Conservation (phyloP, 441 rosid species). For the Jatropha multifida region DNA sequence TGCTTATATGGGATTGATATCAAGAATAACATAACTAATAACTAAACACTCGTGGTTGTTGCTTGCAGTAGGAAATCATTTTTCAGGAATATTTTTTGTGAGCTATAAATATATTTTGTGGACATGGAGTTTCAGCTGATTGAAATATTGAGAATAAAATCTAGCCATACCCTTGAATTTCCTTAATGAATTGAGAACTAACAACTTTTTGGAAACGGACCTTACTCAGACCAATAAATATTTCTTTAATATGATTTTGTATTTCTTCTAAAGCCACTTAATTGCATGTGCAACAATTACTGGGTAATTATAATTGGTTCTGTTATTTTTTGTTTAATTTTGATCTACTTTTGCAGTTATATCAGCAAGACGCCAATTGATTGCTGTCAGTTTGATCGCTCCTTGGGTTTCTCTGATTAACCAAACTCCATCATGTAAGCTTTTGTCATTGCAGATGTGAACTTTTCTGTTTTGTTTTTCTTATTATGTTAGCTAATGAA, state of each 20-base stretch:
- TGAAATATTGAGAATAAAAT: neutral
- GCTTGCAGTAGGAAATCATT: neutral
- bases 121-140: neutral
- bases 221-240: neutral
- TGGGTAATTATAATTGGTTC: neutral
- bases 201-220: neutral
- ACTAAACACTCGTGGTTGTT: neutral
- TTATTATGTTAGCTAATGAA: conserved; percentile 7
- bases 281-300: neutral
- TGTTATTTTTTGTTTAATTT: neutral
- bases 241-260: neutral
- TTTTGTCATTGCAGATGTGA: neutral
- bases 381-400: conserved; percentile 47
- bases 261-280: neutral
- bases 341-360: conserved; percentile 36
- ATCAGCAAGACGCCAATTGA: conserved; percentile 57
- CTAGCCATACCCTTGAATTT: neutral
- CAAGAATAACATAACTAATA: neutral
- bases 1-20: neutral
- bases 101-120: neutral
- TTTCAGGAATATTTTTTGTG: neutral
- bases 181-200: neutral
- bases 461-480: neutral
- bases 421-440: conserved; percentile 68
- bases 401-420: conserved; percentile 57